Evolutionary conservation across 495 filamentous ascomycete genomes (phyloP).

Genomic region (Chaetomium tenue): DNA sequence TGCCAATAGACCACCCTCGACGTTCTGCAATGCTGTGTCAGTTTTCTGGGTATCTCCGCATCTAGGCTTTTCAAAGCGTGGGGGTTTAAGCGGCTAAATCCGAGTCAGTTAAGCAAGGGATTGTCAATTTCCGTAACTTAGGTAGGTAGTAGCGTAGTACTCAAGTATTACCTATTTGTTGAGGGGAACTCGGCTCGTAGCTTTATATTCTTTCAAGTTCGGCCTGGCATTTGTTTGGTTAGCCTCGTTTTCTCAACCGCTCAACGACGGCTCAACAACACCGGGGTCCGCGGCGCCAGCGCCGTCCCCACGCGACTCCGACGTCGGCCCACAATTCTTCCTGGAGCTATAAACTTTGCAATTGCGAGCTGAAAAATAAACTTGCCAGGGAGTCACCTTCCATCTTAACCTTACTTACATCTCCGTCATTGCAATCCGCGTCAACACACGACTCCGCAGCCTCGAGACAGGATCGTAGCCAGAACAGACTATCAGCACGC

Average conservation of each 20-base stretch:
- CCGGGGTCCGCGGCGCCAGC: slow-evolving; percentile 4
- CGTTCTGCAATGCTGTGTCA: too few relatives aligned
- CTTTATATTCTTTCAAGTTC: too few relatives aligned
- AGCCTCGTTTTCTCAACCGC: not conserved
- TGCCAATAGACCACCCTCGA: too few relatives aligned
- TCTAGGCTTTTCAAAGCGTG: too few relatives aligned
- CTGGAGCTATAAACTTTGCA: not conserved
- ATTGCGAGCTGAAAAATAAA: not conserved
- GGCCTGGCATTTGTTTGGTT: not conserved
- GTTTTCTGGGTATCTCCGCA: too few relatives aligned
- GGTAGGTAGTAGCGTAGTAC: too few relatives aligned
- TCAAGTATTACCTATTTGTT: too few relatives aligned
- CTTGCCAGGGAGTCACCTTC: not conserved
- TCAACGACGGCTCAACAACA: slow-evolving; percentile 16
- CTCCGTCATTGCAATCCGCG: not conserved
- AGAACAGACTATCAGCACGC: slow-evolving; percentile 50
- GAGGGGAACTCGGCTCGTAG: too few relatives aligned
- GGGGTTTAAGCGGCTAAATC: too few relatives aligned
- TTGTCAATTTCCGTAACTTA: too few relatives aligned
- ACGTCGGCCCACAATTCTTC: slow-evolving; percentile 25
- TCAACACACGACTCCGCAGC: not conserved
- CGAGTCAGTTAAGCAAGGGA: too few relatives aligned
- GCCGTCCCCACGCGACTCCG: slow-evolving; percentile 13
- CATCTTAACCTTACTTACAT: not conserved
- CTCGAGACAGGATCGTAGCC: slow-evolving; percentile 15